Conservation (phyloP, 345 rosid genomes). For the Salix suchowensis region DNA sequence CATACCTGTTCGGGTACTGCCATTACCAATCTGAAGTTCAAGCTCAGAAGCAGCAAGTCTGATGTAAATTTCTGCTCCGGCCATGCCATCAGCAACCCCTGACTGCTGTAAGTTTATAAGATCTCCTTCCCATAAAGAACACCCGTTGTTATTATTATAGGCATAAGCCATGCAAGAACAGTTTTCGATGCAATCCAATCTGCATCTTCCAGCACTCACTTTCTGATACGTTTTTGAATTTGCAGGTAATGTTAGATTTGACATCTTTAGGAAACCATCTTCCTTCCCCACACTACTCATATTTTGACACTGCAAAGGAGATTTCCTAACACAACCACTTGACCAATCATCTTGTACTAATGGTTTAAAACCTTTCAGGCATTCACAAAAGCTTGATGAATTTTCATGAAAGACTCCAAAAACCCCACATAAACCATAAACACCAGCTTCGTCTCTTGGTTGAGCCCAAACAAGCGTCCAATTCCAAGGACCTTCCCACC, state of each 20-base stretch:
- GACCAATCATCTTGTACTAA: neutral
- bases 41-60: neutral
- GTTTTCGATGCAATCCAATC: neutral
- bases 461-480: conserved; percentile 25
- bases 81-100: no score
- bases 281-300: no score
- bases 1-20: neutral
- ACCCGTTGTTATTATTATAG: neutral
- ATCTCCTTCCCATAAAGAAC: neutral
- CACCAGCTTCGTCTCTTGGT: conserved; percentile 8
- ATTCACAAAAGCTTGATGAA: neutral
- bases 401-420: neutral
- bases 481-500: neutral
- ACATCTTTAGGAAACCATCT: no score
- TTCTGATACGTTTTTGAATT: neutral
- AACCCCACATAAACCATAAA: conserved; percentile 26
- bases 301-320: no score
- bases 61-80: neutral
- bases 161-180: neutral
- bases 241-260: neutral
- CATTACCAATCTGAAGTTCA: neutral
- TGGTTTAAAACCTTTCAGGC: neutral
- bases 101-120: neutral
- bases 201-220: neutral
- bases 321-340: no score